Evolutionary conservation across 1,139 yeast genomes (phyloP).

Genomic region (Taphrina betulina): DNA sequence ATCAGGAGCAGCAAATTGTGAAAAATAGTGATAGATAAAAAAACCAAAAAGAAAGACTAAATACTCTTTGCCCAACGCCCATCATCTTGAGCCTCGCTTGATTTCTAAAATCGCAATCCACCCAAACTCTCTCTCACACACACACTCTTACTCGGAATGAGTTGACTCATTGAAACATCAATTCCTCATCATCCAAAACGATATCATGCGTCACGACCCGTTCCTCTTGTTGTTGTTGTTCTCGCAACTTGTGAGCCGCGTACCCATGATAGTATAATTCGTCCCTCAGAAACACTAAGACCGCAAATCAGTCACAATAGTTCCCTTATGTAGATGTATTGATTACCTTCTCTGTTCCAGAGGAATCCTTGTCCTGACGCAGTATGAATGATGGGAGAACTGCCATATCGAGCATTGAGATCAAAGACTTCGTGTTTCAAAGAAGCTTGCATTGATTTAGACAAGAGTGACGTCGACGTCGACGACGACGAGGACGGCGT

Average conservation of each 20-base stretch:
- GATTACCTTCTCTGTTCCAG: slow-evolving; percentile 14
- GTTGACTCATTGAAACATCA: slow-evolving; percentile 14
- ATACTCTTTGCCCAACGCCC: too few relatives aligned
- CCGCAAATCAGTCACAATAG: too few relatives aligned
- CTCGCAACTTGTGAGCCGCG: too few relatives aligned
- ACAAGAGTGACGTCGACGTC: neutral
- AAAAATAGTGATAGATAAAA: too few relatives aligned
- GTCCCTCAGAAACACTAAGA: slow-evolving; percentile 5
- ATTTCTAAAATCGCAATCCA: too few relatives aligned
- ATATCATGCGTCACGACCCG: slow-evolving; percentile 15
- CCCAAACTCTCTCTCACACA: too few relatives aligned
- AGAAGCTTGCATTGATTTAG: slow-evolving; percentile 9
- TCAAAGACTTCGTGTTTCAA: slow-evolving; percentile 12
- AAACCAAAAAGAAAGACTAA: too few relatives aligned
- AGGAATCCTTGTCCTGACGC: slow-evolving; percentile 8
- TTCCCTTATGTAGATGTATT: too few relatives aligned
- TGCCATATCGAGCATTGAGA: neutral
- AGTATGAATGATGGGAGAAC: slow-evolving; percentile 5
- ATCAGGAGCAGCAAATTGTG: too few relatives aligned
- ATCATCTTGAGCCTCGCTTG: too few relatives aligned
- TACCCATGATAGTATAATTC: neutral
- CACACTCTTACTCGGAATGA: too few relatives aligned
- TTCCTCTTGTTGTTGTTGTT: slow-evolving; percentile 2
- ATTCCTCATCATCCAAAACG: slow-evolving; percentile 14
- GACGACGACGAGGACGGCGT: neutral